Conservation (phyloP, 129 eudicot genomes). For the Centrapalus pauciflorus region DNA sequence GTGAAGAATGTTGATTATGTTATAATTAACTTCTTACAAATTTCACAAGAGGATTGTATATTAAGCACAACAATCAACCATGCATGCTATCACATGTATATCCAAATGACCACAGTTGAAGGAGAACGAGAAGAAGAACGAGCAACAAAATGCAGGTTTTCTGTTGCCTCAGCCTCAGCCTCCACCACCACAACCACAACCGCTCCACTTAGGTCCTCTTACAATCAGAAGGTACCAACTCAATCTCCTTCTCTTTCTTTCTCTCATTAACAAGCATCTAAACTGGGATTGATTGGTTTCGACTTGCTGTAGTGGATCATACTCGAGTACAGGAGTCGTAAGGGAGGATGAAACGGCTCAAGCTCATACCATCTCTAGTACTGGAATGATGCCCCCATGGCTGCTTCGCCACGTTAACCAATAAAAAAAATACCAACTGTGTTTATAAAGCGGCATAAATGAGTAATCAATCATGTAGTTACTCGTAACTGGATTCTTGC, state of each 20-base stretch:
- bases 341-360: conserved; percentile 23
- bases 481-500: conserved; percentile 9
- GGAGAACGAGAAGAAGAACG: conserved; percentile 21
- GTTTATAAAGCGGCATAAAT: conserved; percentile 1
- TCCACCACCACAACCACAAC: background rate
- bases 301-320: conserved; percentile 19
- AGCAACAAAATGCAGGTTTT: conserved; percentile 13
- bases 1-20: background rate
- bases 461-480: conserved; percentile 13
- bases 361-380: conserved; percentile 21
- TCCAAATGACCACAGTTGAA: conserved; percentile 17
- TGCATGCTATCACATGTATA: background rate
- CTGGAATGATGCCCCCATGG: conserved; percentile 28
- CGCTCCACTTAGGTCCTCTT: conserved; percentile 10
- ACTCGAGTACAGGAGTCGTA: conserved; percentile 5
- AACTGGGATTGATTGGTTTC: background rate
- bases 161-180: conserved; percentile 8
- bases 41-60: background rate
- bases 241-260: background rate
- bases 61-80: background rate
- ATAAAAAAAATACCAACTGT: background rate
- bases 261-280: background rate
- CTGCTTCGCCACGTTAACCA: conserved; percentile 27
- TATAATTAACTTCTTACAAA: background rate
- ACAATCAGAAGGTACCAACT: conserved; percentile 21